These are phyloP conservation scores for Candida silvatica DNA, from an alignment of 805 yeast genomes.

Conservation along the genomic window DNA sequence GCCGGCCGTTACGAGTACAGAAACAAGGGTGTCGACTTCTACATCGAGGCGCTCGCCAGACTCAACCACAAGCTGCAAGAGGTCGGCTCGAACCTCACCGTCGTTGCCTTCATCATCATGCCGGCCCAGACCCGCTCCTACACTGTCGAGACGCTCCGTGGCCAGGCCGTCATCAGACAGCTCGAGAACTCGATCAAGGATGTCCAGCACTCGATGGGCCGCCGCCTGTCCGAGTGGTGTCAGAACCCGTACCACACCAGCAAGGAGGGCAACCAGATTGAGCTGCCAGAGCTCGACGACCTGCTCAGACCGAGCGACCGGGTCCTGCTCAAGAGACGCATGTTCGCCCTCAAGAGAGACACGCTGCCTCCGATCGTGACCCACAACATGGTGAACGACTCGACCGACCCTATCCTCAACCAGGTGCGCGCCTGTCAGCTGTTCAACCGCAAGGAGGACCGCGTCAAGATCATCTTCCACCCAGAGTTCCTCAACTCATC, in stretches of 20 bases:
- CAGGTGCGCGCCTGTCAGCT: conserved; percentile 88
- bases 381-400: conserved; percentile 92
- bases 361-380: conserved; percentile 93
- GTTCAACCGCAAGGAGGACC: conserved; percentile 81
- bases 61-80: conserved; percentile 81
- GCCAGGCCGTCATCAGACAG: conserved; percentile 93
- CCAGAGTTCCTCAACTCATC: conserved; percentile 94
- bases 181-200: conserved; percentile 83
- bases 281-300: conserved; percentile 70
- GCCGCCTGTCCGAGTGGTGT: conserved; percentile 84
- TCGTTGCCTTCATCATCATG: conserved; percentile 96
- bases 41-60: conserved; percentile 86
- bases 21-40: conserved; percentile 95
- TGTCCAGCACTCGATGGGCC: conserved; percentile 80
- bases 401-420: conserved; percentile 81
- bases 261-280: conserved; percentile 25
- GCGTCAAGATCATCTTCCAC: conserved; percentile 94
- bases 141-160: conserved; percentile 91
- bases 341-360: conserved; percentile 84
- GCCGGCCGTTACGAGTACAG: conserved; percentile 97
- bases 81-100: conserved; percentile 78
- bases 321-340: conserved; percentile 83
- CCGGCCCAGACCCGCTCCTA: conserved; percentile 93
- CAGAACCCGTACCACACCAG: conserved; percentile 32
- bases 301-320: conserved; percentile 80